These are phyloP conservation scores for Echria macrotheca DNA, from an alignment of 495 filamentous ascomycete species.

Conservation along the genomic window DNA sequence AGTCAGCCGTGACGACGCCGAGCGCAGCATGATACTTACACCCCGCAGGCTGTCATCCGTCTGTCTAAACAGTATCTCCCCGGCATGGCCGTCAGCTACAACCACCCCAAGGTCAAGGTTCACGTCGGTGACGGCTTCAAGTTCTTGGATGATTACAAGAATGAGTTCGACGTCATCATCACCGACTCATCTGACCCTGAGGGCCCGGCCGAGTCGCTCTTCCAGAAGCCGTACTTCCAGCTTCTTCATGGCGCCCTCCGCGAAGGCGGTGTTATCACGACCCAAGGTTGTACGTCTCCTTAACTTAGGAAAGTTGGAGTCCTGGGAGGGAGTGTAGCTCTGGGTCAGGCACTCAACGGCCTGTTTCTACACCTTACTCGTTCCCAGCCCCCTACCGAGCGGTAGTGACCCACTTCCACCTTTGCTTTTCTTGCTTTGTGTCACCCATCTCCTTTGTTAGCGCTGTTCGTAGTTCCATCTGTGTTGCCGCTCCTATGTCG, in stretches of 20 bases:
- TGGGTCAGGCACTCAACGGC: constrained; percentile 26
- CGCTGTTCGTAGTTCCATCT: no score
- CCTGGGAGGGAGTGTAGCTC: constrained; percentile 19
- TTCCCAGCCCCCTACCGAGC: constrained; percentile 29
- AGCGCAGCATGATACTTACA: no score
- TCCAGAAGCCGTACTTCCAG: constrained; percentile 99
- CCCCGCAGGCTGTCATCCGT: constrained; percentile 82
- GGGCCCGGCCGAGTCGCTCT: constrained; percentile 89
- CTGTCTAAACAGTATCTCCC: constrained; percentile 98
- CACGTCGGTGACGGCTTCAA: constrained; percentile 97
- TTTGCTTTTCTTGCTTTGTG: constrained; percentile 8
- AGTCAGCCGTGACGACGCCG: no score
- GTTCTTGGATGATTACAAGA: constrained; percentile 87
- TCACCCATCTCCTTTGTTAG: no score
- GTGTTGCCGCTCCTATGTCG: no score
- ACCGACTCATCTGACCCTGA: constrained; percentile 97
- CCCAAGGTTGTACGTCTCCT: constrained; percentile 98
- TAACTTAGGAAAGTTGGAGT: constrained; percentile 39
- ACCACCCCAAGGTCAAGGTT: constrained; percentile 85
- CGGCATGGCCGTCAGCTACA: constrained; percentile 85
- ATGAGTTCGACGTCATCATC: constrained; percentile 98
- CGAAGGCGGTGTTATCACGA: constrained; percentile 97
- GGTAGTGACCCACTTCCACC: constrained; percentile 25
- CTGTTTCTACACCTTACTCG: constrained; percentile 12
- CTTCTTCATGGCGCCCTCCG: constrained; percentile 80